Evolutionary conservation across 2,329 filamentous ascomycete species (phyloP).

Genomic region (Penicillium olsonii): DNA sequence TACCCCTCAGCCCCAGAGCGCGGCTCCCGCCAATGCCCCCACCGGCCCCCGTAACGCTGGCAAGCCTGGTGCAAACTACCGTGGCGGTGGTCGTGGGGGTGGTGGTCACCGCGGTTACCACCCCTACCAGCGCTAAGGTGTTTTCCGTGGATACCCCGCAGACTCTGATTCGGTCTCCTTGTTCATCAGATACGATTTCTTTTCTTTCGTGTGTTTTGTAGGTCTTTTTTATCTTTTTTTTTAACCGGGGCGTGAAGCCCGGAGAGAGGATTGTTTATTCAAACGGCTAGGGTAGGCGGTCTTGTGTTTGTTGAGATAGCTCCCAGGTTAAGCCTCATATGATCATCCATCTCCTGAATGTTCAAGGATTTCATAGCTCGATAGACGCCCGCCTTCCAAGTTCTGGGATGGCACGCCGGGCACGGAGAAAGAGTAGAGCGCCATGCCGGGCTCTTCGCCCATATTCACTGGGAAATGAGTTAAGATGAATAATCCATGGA

Average conservation of each 20-base stretch:
- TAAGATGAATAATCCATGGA: too few species aligned
- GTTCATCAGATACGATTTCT: conserved; percentile 6
- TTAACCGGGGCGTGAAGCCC: not conserved
- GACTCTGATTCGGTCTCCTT: not conserved
- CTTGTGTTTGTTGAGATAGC: not conserved
- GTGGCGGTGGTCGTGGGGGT: conserved; percentile 79
- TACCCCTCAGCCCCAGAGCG: conserved; percentile 48
- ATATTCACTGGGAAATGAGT: too few species aligned
- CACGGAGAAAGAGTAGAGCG: too few species aligned
- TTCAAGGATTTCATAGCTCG: too few species aligned
- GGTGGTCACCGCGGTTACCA: conserved; percentile 75
- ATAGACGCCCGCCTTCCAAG: not conserved
- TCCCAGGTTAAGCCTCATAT: not conserved
- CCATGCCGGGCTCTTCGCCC: too few species aligned
- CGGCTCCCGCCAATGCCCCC: conserved; percentile 77
- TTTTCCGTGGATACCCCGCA: not conserved
- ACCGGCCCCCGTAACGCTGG: conserved; percentile 96
- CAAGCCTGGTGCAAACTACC: conserved; percentile 87
- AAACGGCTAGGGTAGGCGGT: not conserved
- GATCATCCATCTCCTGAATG: not conserved
- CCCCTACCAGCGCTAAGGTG: conserved; percentile 62
- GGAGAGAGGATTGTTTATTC: not conserved
- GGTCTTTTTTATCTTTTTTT: conserved; percentile 7
- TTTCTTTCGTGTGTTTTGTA: conserved; percentile 12
- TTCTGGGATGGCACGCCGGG: too few species aligned